phyloP scores from a whole-genome alignment of 2,329 filamentous ascomycete genomes.

The Phialemoniopsis sp. region DNA sequence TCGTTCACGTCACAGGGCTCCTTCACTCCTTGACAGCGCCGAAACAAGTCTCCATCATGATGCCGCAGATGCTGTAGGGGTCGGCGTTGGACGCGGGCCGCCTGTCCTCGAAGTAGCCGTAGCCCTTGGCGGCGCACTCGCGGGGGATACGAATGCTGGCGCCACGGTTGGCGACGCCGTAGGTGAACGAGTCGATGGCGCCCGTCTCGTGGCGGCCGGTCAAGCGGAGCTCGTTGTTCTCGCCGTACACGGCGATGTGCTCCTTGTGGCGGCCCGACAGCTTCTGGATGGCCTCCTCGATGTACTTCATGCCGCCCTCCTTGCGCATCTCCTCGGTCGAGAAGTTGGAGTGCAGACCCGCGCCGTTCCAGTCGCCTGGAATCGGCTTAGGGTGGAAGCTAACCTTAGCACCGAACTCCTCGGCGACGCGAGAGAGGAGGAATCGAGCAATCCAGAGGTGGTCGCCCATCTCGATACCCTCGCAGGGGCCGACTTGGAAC shows the following conservation, averaged over 20 bases:
- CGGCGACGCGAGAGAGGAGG: slow-evolving; percentile 75
- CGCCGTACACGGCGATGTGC: slow-evolving; percentile 86
- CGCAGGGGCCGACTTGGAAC: slow-evolving; percentile 91
- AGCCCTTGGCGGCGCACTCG: slow-evolving; percentile 69
- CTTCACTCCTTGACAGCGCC: slow-evolving; percentile 10
- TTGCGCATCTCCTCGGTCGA: slow-evolving; percentile 81
- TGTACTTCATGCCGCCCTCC: slow-evolving; percentile 90
- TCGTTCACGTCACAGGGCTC: not conserved
- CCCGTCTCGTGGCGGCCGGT: slow-evolving; percentile 93
- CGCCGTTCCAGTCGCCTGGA: slow-evolving; percentile 90
- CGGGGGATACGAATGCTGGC: slow-evolving; percentile 74
- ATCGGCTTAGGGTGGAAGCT: slow-evolving; percentile 94
- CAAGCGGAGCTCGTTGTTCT: slow-evolving; percentile 89
- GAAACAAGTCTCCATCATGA: slow-evolving; percentile 18
- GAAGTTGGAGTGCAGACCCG: slow-evolving; percentile 90
- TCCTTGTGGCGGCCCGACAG: slow-evolving; percentile 70
- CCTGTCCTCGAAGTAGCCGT: slow-evolving; percentile 54
- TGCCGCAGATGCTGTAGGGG: slow-evolving; percentile 57
- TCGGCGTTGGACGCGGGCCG: slow-evolving; percentile 71
- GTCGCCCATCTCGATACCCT: slow-evolving; percentile 88
- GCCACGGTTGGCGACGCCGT: slow-evolving; percentile 91
- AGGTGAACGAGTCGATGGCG: slow-evolving; percentile 85
- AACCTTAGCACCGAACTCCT: slow-evolving; percentile 93
- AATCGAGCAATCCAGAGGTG: slow-evolving; percentile 93
- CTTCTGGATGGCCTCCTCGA: slow-evolving; percentile 80